phyloP scores from a whole-genome alignment of 768 basidiomycete genomes.

The Leccinum obscurum region DNA sequence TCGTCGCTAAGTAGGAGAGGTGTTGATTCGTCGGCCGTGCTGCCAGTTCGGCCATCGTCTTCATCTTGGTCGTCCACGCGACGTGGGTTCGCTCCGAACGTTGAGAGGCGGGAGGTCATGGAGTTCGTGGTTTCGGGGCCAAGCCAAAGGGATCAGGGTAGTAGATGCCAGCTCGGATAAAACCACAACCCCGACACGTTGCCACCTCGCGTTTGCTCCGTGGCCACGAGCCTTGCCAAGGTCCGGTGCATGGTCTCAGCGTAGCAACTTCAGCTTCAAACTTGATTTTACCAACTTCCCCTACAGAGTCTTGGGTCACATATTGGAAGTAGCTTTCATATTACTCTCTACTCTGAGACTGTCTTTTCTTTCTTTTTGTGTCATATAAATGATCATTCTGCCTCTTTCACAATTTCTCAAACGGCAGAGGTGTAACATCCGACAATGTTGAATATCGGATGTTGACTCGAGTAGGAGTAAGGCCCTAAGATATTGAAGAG shows the following conservation, averaged over 20 bases:
- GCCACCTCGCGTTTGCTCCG: neutral
- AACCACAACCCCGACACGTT: neutral
- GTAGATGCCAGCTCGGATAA: neutral
- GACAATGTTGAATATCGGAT: neutral
- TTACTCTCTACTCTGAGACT: too few species aligned
- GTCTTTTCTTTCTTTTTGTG: too few species aligned
- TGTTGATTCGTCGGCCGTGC: slow-evolving; percentile 13
- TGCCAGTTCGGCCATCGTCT: neutral
- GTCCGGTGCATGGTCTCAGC: too few species aligned
- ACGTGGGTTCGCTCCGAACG: neutral
- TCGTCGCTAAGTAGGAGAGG: slow-evolving; percentile 13
- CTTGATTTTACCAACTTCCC: too few species aligned
- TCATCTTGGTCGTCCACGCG: neutral
- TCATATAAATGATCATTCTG: too few species aligned
- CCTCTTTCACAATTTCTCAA: too few species aligned
- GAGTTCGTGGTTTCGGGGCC: neutral
- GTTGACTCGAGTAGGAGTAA: slow-evolving; percentile 16
- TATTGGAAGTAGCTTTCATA: too few species aligned
- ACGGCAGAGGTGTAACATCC: too few species aligned
- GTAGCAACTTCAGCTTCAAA: neutral
- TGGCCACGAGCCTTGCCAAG: too few species aligned
- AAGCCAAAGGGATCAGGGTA: neutral
- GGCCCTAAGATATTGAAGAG: slow-evolving; percentile 6
- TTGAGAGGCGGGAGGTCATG: neutral
- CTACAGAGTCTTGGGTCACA: too few species aligned